Base-by-base conservation (phyloP, 1,284 basidiomycete genomes). In the Boletus semigastroideus region DNA sequence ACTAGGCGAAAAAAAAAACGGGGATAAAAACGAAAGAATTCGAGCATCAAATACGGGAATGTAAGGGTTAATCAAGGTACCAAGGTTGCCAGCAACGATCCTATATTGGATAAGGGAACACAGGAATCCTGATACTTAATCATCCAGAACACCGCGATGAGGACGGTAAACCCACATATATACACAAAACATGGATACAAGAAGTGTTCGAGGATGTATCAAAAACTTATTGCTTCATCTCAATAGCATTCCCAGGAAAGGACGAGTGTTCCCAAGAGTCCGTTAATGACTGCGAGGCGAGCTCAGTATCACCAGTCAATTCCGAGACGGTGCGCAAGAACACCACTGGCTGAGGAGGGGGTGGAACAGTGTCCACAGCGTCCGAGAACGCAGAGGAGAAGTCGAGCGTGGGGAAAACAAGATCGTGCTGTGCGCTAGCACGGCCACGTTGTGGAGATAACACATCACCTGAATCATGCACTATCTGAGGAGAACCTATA, bases 381-480 rank as follows among this genome's bases (percentile, higher is more conserved):
- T 47, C 49, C 5, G 57, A 36, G n/a, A 54, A 55, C 12, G 46
- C 37, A 14, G 64, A 63, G 1, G 85, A 86, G 57, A 89, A 78
- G 64, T 90, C 86, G 49, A 90, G 74, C 1, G 82, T 86, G 2
- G 87, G 87, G 14, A 90, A 66, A 12, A 89, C 69, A 54, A 90
- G 76, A 2, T 75, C 75, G n/a, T 69, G 69, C 28, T 68, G 64
- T 49, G 54, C 42, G 20, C 62, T 67, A 17, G 58, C 63, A 46
- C 36, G 4, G 65, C 57, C 5, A 48, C 7, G 25, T 25, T 25
- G 43, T 3, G 45, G 13, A 36, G 49, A 51, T 7, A 51, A 28
- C 8, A 36, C 36, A 41, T 49, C 50, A 41, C 8, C 14, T 11
- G 31, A 36, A 31, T 49, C 44, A 17, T 56, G 51, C 37, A 37